Base-by-base conservation (phyloP, 495 filamentous ascomycete species). In the Xylaria curta region DNA sequence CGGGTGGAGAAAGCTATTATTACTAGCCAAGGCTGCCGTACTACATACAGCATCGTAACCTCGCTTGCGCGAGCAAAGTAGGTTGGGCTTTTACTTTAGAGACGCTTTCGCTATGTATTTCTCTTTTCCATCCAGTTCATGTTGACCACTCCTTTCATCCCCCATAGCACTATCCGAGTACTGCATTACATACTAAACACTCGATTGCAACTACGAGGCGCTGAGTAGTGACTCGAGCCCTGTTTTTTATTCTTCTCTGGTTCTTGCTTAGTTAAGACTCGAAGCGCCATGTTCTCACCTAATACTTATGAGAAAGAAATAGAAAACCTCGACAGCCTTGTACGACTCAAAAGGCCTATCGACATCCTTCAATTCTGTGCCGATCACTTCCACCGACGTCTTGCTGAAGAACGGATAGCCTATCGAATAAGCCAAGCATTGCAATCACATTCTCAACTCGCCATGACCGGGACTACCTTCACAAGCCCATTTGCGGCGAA, bases 351-450 rank as follows among this genome's bases (percentile, higher is more conserved):
- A 21, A 80, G 86, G 58, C 89, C 88, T 12, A 56, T 80, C 71
- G 90, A 91, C 81, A 80, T 89, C 79, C 84, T 91, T 73, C 90
- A 91, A 76, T 91, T 90, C 82, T 91, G 90, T 76, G 85, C 89
- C 80, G 89, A 91, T 79, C 87, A 85, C 81, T 92, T 91, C 82
- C 81, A 81, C 62, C 84, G 83, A 72, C 89, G 89, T 69, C 86
- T 91, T 62, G 87, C 89, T 75, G 81, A 84, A 71, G 84, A 91
- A 79, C 87, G 90, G 66, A 79, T 81, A 68, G 81, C 88, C 62
- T 86, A 87, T 77, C 80, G 87, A 36, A 70, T 66, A 46, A 74
- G 70, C 70, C 64, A 72, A 72, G 44, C 74, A 61, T 51, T 74
- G 58, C 31, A 72, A 70, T 61, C 67, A 74, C 71, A 67, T 59